Conservation (phyloP, 2,329 filamentous ascomycete species). For the Tolypocladium ovalisporum region DNA sequence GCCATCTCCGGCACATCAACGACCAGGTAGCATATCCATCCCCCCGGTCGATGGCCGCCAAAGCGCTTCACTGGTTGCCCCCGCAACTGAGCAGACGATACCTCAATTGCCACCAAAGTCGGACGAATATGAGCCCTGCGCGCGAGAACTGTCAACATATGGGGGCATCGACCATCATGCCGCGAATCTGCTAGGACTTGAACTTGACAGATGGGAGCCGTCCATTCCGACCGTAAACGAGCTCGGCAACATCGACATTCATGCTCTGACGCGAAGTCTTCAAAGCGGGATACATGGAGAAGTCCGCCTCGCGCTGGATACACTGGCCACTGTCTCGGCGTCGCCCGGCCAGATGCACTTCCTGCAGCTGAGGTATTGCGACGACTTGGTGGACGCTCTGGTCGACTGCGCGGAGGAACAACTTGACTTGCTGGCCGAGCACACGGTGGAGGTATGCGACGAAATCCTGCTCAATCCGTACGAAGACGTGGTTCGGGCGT, state of each 20-base stretch:
- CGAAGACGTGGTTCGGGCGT: slow-evolving; percentile 77
- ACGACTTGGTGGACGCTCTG: slow-evolving; percentile 79
- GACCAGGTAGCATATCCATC: slow-evolving; percentile 30
- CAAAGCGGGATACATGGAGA: slow-evolving; percentile 85
- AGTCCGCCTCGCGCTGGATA: slow-evolving; percentile 81
- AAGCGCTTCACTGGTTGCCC: slow-evolving; percentile 7
- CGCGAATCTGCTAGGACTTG: slow-evolving; percentile 51
- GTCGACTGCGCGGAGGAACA: slow-evolving; percentile 89
- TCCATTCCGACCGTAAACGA: slow-evolving; percentile 66
- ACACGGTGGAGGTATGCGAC: slow-evolving; percentile 77
- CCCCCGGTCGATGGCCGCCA: slow-evolving; percentile 22
- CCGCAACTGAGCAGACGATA: slow-evolving; percentile 18
- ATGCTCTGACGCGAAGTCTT: slow-evolving; percentile 78
- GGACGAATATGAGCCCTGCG: slow-evolving; percentile 44
- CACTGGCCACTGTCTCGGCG: slow-evolving; percentile 54
- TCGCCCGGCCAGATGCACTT: slow-evolving; percentile 57
- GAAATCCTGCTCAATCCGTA: slow-evolving; percentile 75
- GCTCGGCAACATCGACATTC: slow-evolving; percentile 80
- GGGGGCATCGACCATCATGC: slow-evolving; percentile 64
- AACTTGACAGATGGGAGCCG: slow-evolving; percentile 59
- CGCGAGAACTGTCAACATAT: slow-evolving; percentile 45
- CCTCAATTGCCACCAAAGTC: slow-evolving; percentile 32
- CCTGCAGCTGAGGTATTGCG: slow-evolving; percentile 60
- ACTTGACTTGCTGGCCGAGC: slow-evolving; percentile 71
- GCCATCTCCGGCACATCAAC: slow-evolving; percentile 32